These are phyloP conservation scores for Niveomyces coronatus DNA, from an alignment of 2,329 filamentous ascomycete genomes.

Conservation along the genomic window DNA sequence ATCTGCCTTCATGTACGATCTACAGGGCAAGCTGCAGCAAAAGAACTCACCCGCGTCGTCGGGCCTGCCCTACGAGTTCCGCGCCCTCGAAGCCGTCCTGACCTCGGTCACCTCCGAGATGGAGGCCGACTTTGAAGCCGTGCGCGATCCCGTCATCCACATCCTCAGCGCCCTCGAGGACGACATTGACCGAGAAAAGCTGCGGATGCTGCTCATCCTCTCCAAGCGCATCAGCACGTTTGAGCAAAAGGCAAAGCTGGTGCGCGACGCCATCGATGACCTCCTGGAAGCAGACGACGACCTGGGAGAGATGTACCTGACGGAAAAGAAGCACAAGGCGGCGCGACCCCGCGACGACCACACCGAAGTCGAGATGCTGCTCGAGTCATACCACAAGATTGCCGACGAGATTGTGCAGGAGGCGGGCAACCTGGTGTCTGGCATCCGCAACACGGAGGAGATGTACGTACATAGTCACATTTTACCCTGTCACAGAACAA, in stretches of 20 bases:
- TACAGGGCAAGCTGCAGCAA: conserved; percentile 85
- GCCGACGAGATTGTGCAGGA: conserved; percentile 97
- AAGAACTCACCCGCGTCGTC: conserved; percentile 52
- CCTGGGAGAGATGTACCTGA: conserved; percentile 87
- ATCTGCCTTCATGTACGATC: conserved; percentile 94
- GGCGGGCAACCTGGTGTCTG: conserved; percentile 82
- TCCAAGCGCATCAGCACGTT: conserved; percentile 95
- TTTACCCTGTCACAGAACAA: not conserved
- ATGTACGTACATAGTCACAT: conserved; percentile 56
- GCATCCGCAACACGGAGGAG: conserved; percentile 96
- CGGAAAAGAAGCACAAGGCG: conserved; percentile 70
- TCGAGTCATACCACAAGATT: conserved; percentile 96
- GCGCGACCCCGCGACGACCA: conserved; percentile 73
- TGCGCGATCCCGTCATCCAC: conserved; percentile 82
- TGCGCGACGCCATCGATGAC: conserved; percentile 91
- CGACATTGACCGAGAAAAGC: conserved; percentile 90
- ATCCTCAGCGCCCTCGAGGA: conserved; percentile 88
- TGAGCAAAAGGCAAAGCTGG: conserved; percentile 90
- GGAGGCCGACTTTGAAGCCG: conserved; percentile 88
- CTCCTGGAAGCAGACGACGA: conserved; percentile 94
- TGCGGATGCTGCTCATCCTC: conserved; percentile 81
- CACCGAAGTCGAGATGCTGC: conserved; percentile 90
- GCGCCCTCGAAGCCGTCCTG: conserved; percentile 87
- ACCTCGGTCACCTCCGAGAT: conserved; percentile 87
- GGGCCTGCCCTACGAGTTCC: conserved; percentile 85